Base-by-base conservation (phyloP, 768 basidiomycete genomes). In the Coprinopsis cinerea region DNA sequence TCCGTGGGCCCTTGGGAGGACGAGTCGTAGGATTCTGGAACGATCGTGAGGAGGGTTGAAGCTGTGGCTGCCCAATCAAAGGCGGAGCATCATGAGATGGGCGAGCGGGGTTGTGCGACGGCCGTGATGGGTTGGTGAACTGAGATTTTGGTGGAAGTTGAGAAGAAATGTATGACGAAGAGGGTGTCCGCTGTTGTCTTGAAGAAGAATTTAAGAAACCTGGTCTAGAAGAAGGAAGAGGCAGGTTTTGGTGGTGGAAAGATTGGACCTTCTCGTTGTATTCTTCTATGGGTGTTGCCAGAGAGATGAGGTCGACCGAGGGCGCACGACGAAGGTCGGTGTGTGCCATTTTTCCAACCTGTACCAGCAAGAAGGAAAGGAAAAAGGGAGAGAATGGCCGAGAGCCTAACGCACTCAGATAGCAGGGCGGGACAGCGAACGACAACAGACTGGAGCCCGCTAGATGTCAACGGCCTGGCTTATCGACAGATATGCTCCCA, bases 1-100 rank as follows among this genome's bases (percentile, higher is more conserved):
- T 78, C 55, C 81, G 74, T 34, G 77, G 67, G 24, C 72, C 68
- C 24, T 72, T 69, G 51, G 78, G 75, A 47, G 59, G 59, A 36
- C 51, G 44, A 47, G 58, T 47, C 45, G 49, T 46, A 37, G 55
- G 22, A 39, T 28, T 36, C 14, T 20, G n/a, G 3, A 37, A 27
- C 10, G 11, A 24, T 26, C 35, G 18, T 15, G 47, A 27, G 25
- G 41, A 20, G 10, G 9, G 7, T 11, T 14, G 13, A 20, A 20
- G 18, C 7, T 13, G 18, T 7, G 37, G 18, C 18, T 13, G 37
- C 9, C 22, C 9, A 18, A 43, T 18, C 11, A 24, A 43, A 5
- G 41, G 22, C 10, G 41, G 23, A 11, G 22, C 6, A 25, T 43
- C 10, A 17, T 23, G 46, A 28, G 23, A 26, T 17, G 7, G 54